phyloP scores from a whole-genome alignment of 352 stramenopile genomes.

The Halophytophthora polymorphica region DNA sequence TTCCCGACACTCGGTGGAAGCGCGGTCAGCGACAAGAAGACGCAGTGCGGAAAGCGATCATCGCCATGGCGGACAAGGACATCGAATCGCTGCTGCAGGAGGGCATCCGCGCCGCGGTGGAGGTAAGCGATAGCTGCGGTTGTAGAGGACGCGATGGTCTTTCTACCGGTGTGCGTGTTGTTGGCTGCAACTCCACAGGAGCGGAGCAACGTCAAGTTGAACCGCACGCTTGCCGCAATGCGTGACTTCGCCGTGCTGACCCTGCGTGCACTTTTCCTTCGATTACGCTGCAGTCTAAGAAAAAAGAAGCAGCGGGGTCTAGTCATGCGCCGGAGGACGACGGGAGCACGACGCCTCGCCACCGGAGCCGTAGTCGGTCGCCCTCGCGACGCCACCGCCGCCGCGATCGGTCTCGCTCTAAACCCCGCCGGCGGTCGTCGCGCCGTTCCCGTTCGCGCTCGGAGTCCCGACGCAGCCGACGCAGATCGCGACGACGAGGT shows the following conservation, averaged over 20 bases:
- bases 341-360: slow-evolving; percentile 8
- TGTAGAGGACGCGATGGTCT: slow-evolving; percentile 3
- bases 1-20: slow-evolving; percentile 1
- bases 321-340: slow-evolving; percentile 12
- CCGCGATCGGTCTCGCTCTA: slow-evolving; percentile 34
- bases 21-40: slow-evolving; percentile 17
- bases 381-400: slow-evolving; percentile 32
- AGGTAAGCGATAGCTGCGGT: slow-evolving; percentile 24
- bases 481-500: slow-evolving; percentile 29
- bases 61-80: slow-evolving; percentile 62
- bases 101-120: slow-evolving; percentile 54
- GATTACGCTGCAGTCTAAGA: slow-evolving; percentile 12
- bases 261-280: slow-evolving; percentile 7
- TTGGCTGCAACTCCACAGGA: not conserved
- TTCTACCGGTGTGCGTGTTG: not conserved
- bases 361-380: slow-evolving; percentile 27
- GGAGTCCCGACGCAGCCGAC: slow-evolving; percentile 29
- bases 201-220: slow-evolving; percentile 5
- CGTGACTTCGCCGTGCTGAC: not conserved
- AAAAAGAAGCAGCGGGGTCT: not conserved
- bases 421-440: slow-evolving; percentile 27
- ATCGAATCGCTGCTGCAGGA: slow-evolving; percentile 82
- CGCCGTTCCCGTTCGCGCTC: slow-evolving; percentile 30
- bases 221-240: slow-evolving; percentile 4
- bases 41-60: slow-evolving; percentile 5